phyloP scores from a whole-genome alignment of 148 eudicot species.

The Linanthus parryae region DNA sequence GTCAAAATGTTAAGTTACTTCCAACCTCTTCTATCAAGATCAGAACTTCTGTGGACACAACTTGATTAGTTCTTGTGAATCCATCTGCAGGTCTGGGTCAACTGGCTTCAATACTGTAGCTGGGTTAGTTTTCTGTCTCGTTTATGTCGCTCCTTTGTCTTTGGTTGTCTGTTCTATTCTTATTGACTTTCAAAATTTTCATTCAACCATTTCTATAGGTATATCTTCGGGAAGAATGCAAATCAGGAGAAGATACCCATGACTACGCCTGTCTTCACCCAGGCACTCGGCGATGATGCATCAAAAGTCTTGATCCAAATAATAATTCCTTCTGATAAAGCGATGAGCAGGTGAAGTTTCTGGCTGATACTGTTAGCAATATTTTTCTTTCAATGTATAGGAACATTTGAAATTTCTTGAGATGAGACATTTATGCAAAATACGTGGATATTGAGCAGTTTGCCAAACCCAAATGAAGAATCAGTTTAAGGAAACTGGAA shows the following conservation, averaged over 20 bases:
- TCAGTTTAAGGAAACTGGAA: constrained; percentile 58
- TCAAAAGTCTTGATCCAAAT: constrained; percentile 80
- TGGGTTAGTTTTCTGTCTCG: constrained; percentile 40
- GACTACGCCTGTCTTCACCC: constrained; percentile 97
- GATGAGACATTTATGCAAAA: no score
- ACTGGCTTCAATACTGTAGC: constrained; percentile 74
- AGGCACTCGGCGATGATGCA: constrained; percentile 42
- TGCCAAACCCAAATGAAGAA: constrained; percentile 79
- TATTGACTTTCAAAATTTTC: no score
- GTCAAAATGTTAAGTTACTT: no score
- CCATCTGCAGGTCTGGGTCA: no score
- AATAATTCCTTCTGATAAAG: constrained; percentile 71
- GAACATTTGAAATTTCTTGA: no score
- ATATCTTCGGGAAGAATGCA: constrained; percentile 91
- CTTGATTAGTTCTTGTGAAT: no score
- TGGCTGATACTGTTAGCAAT: no score
- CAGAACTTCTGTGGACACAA: no score
- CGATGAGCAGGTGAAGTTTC: constrained; percentile 47
- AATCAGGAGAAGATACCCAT: constrained; percentile 73
- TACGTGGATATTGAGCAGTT: constrained; percentile 31
- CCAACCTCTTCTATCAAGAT: no score
- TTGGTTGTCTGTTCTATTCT: not conserved
- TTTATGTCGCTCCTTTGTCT: not conserved
- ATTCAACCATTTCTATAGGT: constrained; percentile 27
- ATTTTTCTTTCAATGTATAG: no score